Percentiles rank a stretch among this genome's conserved stretches.
Conservation (phyloP, 345 rosid genomes). For the Noccaea caerulescens region DNA sequence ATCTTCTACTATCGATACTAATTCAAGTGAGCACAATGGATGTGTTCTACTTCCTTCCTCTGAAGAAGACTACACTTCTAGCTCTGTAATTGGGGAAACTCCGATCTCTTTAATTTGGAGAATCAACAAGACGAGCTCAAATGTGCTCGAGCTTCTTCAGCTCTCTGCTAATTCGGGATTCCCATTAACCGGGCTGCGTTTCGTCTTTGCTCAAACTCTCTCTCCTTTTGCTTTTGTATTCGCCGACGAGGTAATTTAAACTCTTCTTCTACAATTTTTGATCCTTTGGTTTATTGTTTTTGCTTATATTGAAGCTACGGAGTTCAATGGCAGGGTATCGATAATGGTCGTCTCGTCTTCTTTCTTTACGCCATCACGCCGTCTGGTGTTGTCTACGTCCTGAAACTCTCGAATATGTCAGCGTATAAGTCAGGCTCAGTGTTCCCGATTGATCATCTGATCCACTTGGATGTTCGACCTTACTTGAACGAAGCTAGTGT, state of each 20-base stretch:
- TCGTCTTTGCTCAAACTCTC: conserved; percentile 63
- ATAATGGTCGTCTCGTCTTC: conserved; percentile 41
- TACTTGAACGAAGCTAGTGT: conserved; percentile 46
- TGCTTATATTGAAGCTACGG: conserved; percentile 5
- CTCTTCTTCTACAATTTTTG: neutral
- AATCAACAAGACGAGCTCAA: conserved; percentile 54
- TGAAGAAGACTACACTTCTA: conserved; percentile 67
- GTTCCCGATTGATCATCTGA: conserved; percentile 55
- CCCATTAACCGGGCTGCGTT: conserved; percentile 61
- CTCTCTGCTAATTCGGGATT: conserved; percentile 56
- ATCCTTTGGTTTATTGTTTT: neutral
- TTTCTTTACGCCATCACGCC: conserved; percentile 64
- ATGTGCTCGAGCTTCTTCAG: conserved; percentile 65
- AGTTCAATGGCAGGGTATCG: conserved; percentile 48
- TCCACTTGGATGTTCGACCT: conserved; percentile 54
- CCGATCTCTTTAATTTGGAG: conserved; percentile 61
- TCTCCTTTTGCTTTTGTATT: conserved; percentile 71
- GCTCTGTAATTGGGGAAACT: conserved; percentile 51
- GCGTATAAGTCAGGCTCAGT: conserved; percentile 51
- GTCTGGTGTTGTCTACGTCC: conserved; percentile 67
- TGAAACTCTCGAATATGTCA: conserved; percentile 53
- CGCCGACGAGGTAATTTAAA: conserved; percentile 48
- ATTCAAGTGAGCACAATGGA: conserved; percentile 33
- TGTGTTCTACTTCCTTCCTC: conserved; percentile 48
- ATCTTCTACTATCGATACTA: neutral